phyloP scores from a whole-genome alignment of 1,284 basidiomycete genomes.

The Rugosomyces carneus region DNA sequence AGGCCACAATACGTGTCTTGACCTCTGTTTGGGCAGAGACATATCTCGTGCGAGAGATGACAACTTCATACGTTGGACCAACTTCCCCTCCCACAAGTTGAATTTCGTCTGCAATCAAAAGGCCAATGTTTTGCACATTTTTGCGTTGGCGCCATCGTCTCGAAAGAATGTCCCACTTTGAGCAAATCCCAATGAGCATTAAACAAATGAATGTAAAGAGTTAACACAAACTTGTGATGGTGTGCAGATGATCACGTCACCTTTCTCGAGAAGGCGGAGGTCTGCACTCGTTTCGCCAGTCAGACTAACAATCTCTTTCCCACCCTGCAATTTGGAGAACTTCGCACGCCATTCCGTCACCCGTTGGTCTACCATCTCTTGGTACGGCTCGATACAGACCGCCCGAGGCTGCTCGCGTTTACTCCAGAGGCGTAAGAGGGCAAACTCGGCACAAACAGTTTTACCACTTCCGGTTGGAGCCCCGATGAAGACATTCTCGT shows the following conservation, averaged over 20 bases:
- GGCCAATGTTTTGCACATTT: constrained; percentile 90
- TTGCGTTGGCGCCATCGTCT: constrained; percentile 95
- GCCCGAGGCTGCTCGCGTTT: constrained; percentile 80
- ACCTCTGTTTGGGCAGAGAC: constrained; percentile 93
- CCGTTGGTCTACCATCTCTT: constrained; percentile 92
- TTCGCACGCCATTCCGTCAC: constrained; percentile 87
- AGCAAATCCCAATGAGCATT: constrained; percentile 15
- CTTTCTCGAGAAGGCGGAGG: constrained; percentile 85
- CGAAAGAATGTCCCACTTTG: constrained; percentile 94
- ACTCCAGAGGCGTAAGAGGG: constrained; percentile 87
- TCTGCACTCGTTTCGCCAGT: constrained; percentile 96
- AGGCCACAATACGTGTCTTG: constrained; percentile 90
- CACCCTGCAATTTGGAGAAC: constrained; percentile 77
- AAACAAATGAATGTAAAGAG: not conserved
- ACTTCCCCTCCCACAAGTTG: constrained; percentile 91
- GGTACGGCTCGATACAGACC: constrained; percentile 94
- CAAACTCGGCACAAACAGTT: constrained; percentile 96
- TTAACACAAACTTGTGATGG: constrained; percentile 59
- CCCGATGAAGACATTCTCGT: constrained; percentile 94
- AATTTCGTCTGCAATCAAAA: constrained; percentile 94
- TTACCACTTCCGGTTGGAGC: constrained; percentile 97
- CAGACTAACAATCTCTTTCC: constrained; percentile 88
- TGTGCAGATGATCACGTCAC: constrained; percentile 90
- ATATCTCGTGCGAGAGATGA: constrained; percentile 92
- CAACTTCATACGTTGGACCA: constrained; percentile 93